Evolutionary conservation across 2,329 filamentous ascomycete genomes (phyloP).

Genomic region (Nannizziopsis barbatae): DNA sequence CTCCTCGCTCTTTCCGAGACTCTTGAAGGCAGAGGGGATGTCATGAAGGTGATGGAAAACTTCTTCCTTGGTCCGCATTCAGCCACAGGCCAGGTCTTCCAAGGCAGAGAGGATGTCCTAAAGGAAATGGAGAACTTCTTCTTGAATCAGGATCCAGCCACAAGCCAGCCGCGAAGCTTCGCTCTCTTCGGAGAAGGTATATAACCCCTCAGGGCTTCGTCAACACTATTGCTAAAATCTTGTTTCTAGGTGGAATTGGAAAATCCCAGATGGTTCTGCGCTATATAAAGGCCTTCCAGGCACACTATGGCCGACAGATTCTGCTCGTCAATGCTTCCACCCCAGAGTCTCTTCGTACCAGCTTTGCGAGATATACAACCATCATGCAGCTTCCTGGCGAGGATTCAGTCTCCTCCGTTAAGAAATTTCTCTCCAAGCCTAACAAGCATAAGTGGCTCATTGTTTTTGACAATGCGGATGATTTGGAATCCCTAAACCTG

Average conservation of each 20-base stretch:
- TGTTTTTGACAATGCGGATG: constrained; percentile 18
- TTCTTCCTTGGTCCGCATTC: not conserved
- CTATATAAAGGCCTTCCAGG: not conserved
- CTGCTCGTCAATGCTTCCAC: not conserved
- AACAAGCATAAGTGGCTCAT: constrained; percentile 17
- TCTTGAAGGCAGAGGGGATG: not conserved
- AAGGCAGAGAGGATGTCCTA: not conserved
- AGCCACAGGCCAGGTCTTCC: not conserved
- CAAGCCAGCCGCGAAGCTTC: constrained; percentile 1
- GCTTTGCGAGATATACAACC: constrained; percentile 3
- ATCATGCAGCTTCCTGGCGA: not conserved
- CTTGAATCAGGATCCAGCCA: not conserved
- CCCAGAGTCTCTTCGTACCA: not conserved
- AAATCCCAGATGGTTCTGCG: constrained; percentile 9
- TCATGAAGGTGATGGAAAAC: not conserved
- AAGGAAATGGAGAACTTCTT: not conserved
- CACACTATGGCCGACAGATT: not conserved
- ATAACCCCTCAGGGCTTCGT: not conserved
- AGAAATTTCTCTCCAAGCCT: constrained; percentile 11
- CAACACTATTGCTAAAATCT: not conserved
- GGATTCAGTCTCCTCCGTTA: constrained; percentile 1
- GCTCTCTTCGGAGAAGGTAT: constrained; percentile 8
- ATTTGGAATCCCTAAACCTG: constrained; percentile 10
- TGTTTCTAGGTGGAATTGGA: constrained; percentile 8
- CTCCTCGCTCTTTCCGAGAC: too few species aligned